Percentiles rank a stretch among this genome's conserved stretches.
These are phyloP conservation scores for Zanthoxylum bungeanum DNA, from an alignment of 345 rosid genomes.

Conservation along the genomic window DNA sequence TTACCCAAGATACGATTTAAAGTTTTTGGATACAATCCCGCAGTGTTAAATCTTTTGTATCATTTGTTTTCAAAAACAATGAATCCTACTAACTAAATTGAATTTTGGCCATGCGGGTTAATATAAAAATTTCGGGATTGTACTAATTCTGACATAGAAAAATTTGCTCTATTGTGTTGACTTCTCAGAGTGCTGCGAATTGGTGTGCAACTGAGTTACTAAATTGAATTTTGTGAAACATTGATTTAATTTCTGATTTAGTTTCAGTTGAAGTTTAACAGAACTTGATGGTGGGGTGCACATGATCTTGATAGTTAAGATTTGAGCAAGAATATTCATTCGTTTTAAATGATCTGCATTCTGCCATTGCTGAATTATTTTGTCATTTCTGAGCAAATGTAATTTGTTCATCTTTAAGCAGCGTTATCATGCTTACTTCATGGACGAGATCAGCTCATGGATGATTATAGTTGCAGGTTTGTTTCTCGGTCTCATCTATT, in stretches of 20 bases:
- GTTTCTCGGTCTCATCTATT: constrained; percentile 11
- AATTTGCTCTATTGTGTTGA: not conserved
- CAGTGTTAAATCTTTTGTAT: not conserved
- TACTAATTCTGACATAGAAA: not conserved
- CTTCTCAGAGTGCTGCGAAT: not conserved
- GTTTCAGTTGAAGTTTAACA: not conserved
- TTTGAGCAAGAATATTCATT: not conserved
- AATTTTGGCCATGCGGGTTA: not conserved
- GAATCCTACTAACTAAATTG: not conserved
- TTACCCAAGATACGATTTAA: too few relatives aligned
- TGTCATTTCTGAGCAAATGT: constrained; percentile 6
- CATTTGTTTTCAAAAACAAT: not conserved
- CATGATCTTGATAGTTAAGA: not conserved
- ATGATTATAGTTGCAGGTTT: constrained; percentile 77
- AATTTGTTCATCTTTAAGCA: constrained; percentile 25
- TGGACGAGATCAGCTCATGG: constrained; percentile 77
- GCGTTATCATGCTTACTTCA: constrained; percentile 93
- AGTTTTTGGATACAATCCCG: not conserved
- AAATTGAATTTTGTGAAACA: not conserved
- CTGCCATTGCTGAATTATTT: not conserved
- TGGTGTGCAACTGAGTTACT: not conserved
- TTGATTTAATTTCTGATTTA: too few relatives aligned
- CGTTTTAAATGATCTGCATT: not conserved
- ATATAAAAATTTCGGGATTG: not conserved
- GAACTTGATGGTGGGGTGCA: not conserved